phyloP scores from a whole-genome alignment of 371 early-diverging fungal genomes.

The Mucor lusitanicus region DNA sequence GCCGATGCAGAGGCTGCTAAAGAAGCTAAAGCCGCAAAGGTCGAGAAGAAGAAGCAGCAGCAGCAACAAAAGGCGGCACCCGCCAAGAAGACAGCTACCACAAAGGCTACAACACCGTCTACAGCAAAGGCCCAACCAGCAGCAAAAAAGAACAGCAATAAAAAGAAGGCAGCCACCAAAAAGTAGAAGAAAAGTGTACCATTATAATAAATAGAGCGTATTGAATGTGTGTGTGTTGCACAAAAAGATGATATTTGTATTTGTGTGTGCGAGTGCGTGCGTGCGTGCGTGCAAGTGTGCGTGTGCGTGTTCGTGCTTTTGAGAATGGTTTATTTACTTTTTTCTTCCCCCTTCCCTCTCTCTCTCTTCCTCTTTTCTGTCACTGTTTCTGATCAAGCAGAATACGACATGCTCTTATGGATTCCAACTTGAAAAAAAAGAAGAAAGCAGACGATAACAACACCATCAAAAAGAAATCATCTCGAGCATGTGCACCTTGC shows the following conservation, averaged over 20 bases:
- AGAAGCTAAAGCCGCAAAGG: constrained; percentile 1
- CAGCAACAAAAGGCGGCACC: neutral
- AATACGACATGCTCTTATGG: constrained; percentile 19
- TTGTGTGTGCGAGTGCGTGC: neutral
- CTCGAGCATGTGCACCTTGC: constrained; percentile 28
- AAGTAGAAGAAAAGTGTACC: neutral
- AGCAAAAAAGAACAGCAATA: neutral
- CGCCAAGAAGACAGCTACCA: neutral
- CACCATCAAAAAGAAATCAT: constrained; percentile 22
- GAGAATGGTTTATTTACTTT: neutral
- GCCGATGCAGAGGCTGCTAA: neutral
- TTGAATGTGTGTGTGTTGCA: neutral
- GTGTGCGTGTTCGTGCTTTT: neutral
- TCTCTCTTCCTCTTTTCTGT: neutral
- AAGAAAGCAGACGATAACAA: constrained; percentile 1
- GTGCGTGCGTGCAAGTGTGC: neutral
- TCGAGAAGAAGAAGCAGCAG: neutral
- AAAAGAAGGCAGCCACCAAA: neutral
- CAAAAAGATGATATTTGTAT: neutral
- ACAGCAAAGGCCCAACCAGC: neutral
- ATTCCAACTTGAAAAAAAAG: neutral
- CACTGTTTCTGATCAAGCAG: neutral
- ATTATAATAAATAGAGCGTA: neutral
- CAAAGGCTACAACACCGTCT: neutral
- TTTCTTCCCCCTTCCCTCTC: neutral